Percentiles rank a stretch among this genome's conserved stretches.
Conservation (phyloP, 1,139 yeast species). For the Suhomyces bolitotheri region DNA sequence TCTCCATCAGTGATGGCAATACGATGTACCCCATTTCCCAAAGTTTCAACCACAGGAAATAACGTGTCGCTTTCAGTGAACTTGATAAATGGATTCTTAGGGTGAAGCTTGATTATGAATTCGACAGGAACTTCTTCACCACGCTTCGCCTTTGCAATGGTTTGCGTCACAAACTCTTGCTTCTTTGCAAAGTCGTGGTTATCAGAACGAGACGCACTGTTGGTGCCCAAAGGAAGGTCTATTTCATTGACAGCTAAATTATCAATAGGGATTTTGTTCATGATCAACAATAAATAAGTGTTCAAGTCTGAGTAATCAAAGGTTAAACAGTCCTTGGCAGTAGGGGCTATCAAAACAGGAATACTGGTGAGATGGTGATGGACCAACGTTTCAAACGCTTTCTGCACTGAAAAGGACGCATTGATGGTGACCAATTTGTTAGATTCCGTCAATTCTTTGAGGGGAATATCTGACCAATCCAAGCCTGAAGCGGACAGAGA, state of each 20-base stretch:
- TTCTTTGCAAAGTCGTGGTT: slow-evolving; percentile 19
- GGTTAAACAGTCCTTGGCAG: slow-evolving; percentile 58
- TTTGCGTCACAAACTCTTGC: slow-evolving; percentile 28
- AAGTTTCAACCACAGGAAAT: slow-evolving; percentile 73
- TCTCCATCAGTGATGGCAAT: slow-evolving; percentile 70
- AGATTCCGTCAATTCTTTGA: slow-evolving; percentile 73
- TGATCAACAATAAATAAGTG: slow-evolving; percentile 72
- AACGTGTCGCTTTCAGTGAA: slow-evolving; percentile 68
- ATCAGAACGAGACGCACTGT: slow-evolving; percentile 10
- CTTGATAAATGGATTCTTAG: slow-evolving; percentile 83
- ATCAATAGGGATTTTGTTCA: slow-evolving; percentile 57
- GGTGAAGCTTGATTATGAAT: slow-evolving; percentile 74
- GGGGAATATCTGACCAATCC: slow-evolving; percentile 75
- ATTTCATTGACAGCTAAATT: slow-evolving; percentile 29
- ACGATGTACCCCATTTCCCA: slow-evolving; percentile 92
- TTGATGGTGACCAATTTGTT: slow-evolving; percentile 74
- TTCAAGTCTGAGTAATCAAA: slow-evolving; percentile 92
- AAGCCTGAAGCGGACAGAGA: slow-evolving; percentile 25
- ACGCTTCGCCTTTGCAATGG: slow-evolving; percentile 52
- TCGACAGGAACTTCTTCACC: slow-evolving; percentile 79
- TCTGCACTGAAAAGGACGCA: slow-evolving; percentile 67
- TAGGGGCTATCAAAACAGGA: slow-evolving; percentile 61
- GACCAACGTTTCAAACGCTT: slow-evolving; percentile 78
- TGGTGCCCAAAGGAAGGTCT: slow-evolving; percentile 12
- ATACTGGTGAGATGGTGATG: slow-evolving; percentile 76